phyloP scores from a whole-genome alignment of 2,329 filamentous ascomycete species.

The Xylaria multiplex region DNA sequence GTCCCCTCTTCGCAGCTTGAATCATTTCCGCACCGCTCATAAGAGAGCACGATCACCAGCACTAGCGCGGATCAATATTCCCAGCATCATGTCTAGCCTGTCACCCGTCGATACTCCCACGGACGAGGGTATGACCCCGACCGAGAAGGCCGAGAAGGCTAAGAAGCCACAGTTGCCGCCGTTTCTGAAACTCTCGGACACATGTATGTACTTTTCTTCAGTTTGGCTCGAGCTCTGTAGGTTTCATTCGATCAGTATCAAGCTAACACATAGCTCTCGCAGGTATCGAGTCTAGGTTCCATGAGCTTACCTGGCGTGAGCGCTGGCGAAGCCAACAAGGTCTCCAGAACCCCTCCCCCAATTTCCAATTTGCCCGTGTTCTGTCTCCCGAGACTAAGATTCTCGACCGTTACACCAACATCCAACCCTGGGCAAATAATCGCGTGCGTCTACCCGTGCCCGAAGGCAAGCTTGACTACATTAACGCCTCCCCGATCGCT shows the following conservation, averaged over 20 bases:
- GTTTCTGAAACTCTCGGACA: slow-evolving; percentile 61
- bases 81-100: slow-evolving; percentile 47
- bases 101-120: slow-evolving; percentile 51
- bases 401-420: slow-evolving; percentile 88
- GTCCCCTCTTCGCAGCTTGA: slow-evolving; percentile 57
- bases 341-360: slow-evolving; percentile 51
- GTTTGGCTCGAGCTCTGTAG: neutral
- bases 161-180: slow-evolving; percentile 54
- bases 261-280: slow-evolving; percentile 19
- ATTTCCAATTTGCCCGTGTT: slow-evolving; percentile 61
- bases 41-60: slow-evolving; percentile 60
- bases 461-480: slow-evolving; percentile 77
- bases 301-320: slow-evolving; percentile 65
- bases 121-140: slow-evolving; percentile 36
- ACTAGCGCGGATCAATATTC: slow-evolving; percentile 40
- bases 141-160: slow-evolving; percentile 41
- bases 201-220: slow-evolving; percentile 53
- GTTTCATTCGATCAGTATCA: neutral
- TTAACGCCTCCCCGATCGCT: slow-evolving; percentile 80
- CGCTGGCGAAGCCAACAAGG: slow-evolving; percentile 58
- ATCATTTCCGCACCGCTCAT: slow-evolving; percentile 54
- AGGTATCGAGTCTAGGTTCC: slow-evolving; percentile 64
- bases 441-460: slow-evolving; percentile 83
- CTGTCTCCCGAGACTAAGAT: slow-evolving; percentile 63
- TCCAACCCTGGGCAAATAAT: slow-evolving; percentile 89